Percentiles rank a stretch among this genome's conserved stretches.
These are phyloP conservation scores for Fermentozyma sake DNA, from an alignment of 1,139 yeast genomes.

Conservation along the genomic window DNA sequence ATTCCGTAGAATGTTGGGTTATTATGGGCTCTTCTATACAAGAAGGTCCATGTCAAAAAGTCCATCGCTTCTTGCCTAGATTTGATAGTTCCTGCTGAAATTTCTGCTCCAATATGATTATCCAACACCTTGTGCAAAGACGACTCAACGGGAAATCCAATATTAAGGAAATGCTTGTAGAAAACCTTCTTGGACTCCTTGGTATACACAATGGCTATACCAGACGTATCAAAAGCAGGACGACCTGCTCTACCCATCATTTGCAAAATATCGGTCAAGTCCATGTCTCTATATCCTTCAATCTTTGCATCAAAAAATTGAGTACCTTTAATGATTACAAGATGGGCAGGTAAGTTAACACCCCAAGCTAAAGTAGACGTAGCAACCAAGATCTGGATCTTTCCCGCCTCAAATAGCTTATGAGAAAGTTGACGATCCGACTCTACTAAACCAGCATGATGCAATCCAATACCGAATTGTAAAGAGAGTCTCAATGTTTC, in stretches of 20 bases:
- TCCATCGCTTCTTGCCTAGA: conserved; percentile 88
- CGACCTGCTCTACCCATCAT: conserved; percentile 97
- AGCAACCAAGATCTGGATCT: conserved; percentile 86
- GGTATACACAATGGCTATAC: conserved; percentile 92
- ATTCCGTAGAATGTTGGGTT: conserved; percentile 95
- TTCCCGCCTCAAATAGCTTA: conserved; percentile 75
- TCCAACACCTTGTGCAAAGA: conserved; percentile 89
- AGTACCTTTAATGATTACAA: conserved; percentile 92
- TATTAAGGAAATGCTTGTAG: conserved; percentile 88
- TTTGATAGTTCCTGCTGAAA: conserved; percentile 79
- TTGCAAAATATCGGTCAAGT: conserved; percentile 83
- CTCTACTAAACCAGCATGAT: conserved; percentile 96
- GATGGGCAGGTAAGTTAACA: conserved; percentile 90
- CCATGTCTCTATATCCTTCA: conserved; percentile 81
- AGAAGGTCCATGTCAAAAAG: conserved; percentile 90
- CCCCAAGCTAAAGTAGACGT: conserved; percentile 98
- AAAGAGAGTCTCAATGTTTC: conserved; percentile 80
- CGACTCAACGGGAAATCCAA: conserved; percentile 97
- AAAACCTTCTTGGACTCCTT: conserved; percentile 88
- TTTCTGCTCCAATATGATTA: conserved; percentile 95
- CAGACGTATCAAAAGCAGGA: conserved; percentile 93
- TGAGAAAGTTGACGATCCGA: conserved; percentile 87
- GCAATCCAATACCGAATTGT: conserved; percentile 95
- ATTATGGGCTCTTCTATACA: conserved; percentile 88
- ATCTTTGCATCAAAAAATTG: conserved; percentile 81